phyloP scores from a whole-genome alignment of 306 rosid species.

The Echinosophora koreensis region DNA sequence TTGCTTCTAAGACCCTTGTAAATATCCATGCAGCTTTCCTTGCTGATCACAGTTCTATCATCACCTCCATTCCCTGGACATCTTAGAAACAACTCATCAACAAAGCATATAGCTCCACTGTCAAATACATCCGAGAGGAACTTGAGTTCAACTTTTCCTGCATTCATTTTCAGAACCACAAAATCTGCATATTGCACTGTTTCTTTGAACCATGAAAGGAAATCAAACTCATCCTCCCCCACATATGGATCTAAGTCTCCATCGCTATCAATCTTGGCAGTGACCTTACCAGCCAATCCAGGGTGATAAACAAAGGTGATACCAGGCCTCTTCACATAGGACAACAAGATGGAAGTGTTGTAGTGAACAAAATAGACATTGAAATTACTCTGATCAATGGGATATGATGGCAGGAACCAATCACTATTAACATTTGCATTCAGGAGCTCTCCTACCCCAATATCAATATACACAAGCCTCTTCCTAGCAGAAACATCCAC shows the following conservation, averaged over 20 bases:
- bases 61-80: constrained; percentile 62
- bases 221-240: constrained; percentile 80
- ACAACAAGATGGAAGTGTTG: constrained; percentile 76
- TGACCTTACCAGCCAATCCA: constrained; percentile 69
- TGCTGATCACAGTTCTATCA: constrained; percentile 46
- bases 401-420: constrained; percentile 79
- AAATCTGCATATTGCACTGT: constrained; percentile 79
- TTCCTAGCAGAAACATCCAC: constrained; percentile 66
- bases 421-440: constrained; percentile 56
- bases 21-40: constrained; percentile 71
- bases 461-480: constrained; percentile 74
- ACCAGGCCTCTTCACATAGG: constrained; percentile 80
- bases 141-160: constrained; percentile 72
- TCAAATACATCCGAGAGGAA: constrained; percentile 82
- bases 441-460: constrained; percentile 78
- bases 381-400: constrained; percentile 67
- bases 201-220: constrained; percentile 90
- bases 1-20: constrained; percentile 74
- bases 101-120: constrained; percentile 84
- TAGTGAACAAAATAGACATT: constrained; percentile 87
- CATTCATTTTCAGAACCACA: constrained; percentile 91
- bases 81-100: constrained; percentile 81
- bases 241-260: constrained; percentile 63
- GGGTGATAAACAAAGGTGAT: constrained; percentile 95
- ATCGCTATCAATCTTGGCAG: background rate